Conservation (phyloP, 352 stramenopile genomes). For the Phytophthora quininea region DNA sequence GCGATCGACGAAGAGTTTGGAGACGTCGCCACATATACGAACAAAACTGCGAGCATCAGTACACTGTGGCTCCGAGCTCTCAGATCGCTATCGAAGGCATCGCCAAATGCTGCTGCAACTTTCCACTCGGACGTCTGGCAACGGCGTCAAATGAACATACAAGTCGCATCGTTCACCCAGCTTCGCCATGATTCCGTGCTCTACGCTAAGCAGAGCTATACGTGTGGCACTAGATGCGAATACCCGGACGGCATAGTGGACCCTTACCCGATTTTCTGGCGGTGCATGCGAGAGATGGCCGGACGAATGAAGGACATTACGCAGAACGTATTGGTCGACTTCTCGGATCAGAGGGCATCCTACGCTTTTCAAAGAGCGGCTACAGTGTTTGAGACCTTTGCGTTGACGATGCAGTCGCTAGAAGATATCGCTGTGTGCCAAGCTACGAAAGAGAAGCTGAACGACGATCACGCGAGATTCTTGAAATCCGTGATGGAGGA, state of each 20-base stretch:
- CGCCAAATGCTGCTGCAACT: slow-evolving; percentile 3
- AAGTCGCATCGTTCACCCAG: slow-evolving; percentile 28
- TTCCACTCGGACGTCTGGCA: slow-evolving; percentile 25
- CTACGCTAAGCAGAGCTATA: slow-evolving; percentile 32
- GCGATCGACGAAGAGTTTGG: slow-evolving; percentile 25
- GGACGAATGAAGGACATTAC: slow-evolving; percentile 16
- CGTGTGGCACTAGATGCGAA: slow-evolving; percentile 15
- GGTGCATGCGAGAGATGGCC: slow-evolving; percentile 14
- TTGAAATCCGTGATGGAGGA: slow-evolving; percentile 35
- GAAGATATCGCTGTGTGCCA: slow-evolving; percentile 18
- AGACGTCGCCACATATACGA: not conserved
- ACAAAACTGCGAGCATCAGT: slow-evolving; percentile 12
- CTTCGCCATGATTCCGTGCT: slow-evolving; percentile 31
- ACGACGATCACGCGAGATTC: slow-evolving; percentile 15
- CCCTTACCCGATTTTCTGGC: slow-evolving; percentile 27
- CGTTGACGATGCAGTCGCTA: slow-evolving; percentile 15
- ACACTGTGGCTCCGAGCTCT: slow-evolving; percentile 28
- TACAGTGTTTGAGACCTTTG: slow-evolving; percentile 10
- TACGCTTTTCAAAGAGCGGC: not conserved
- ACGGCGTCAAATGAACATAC: slow-evolving; percentile 27
- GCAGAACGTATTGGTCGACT: not conserved
- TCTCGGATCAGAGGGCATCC: not conserved
- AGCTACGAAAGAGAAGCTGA: slow-evolving; percentile 3
- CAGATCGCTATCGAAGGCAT: slow-evolving; percentile 19
- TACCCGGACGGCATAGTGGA: slow-evolving; percentile 32